Evolutionary conservation across 208 protist genomes (phyloP), one percentile per base, ranked within the genome.

Genomic region (Blastocrithidia nonstop): DNA sequence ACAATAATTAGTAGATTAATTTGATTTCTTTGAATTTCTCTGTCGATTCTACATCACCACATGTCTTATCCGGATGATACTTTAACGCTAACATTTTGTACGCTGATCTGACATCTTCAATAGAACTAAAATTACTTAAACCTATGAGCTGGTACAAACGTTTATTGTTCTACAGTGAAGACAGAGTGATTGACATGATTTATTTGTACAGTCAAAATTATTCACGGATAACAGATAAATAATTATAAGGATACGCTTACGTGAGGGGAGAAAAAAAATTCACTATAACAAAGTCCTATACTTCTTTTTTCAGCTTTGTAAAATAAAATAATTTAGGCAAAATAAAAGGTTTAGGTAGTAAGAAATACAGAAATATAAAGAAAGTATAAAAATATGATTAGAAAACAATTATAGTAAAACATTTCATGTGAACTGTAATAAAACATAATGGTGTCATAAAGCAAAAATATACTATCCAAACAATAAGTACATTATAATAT

Each of bases 1-100:
- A 80, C 1, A 99, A 78, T 7, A 98, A 78, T 24, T 98, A 95
- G 64, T 98, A 99, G 24, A 96, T 96, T 19, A 83, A 45, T 27
- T 64, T 74, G 22, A 99, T 85, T 23, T 78, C 62, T 21, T 82
- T 55, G 53, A 95, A 95, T 35, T 80, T 83, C 4, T 93, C 72
- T 6, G 61, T 67, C n/a, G 83, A 78, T 23, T 62, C 64, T 0
- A 77, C 63, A 48, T 93, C 77, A 25, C 71, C 61, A 17, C 76
- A 53, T 43, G 96, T 97, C 51, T 94, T 94, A 61, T 98, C 95
- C 6, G 95, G 95, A 54, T 98, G 95, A 44, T 88, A 97, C 31
- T 93, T 74, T 6, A 96, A 65, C 4, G 88, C 93, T n/a, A 96
- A 54, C 11, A 86, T 62, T 36, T 89, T 87, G 65, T 97, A 98